phyloP scores from a whole-genome alignment of 2,329 filamentous ascomycete species.

The Plectosphaerella plurivora region DNA sequence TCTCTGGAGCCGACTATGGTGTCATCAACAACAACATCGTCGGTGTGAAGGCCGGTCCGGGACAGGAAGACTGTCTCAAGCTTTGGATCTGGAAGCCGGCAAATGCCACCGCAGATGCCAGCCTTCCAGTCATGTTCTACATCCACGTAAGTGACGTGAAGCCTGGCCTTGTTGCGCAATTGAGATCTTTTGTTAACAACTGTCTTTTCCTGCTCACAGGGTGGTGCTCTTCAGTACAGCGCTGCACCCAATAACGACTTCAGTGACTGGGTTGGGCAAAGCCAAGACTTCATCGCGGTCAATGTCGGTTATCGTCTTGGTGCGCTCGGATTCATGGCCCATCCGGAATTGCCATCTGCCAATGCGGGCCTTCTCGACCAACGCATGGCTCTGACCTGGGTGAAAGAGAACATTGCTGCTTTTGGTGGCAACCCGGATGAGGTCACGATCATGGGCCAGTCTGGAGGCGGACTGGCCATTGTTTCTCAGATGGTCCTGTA shows the following conservation, averaged over 20 bases:
- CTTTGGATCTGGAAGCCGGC: slow-evolving; percentile 12
- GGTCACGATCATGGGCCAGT: slow-evolving; percentile 25
- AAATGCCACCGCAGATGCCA: slow-evolving; percentile 46
- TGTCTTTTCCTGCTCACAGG: slow-evolving; percentile 1
- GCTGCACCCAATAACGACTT: too few relatives aligned
- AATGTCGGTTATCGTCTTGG: slow-evolving; percentile 32
- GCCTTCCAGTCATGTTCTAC: slow-evolving; percentile 65
- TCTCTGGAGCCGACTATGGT: background rate
- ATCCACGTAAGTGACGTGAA: slow-evolving; percentile 39
- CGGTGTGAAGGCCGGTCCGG: background rate
- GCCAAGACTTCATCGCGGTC: slow-evolving; percentile 29
- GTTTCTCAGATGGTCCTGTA: too few relatives aligned
- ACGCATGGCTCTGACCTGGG: slow-evolving; percentile 44
- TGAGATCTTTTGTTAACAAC: too few relatives aligned
- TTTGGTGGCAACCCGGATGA: slow-evolving; percentile 42
- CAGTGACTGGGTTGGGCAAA: too few relatives aligned
- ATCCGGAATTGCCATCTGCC: background rate
- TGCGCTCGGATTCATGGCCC: slow-evolving; percentile 26
- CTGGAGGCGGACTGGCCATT: too few relatives aligned
- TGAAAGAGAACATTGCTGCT: slow-evolving; percentile 37
- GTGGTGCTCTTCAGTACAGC: too few relatives aligned
- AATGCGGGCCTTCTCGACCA: slow-evolving; percentile 30
- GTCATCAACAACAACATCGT: too few relatives aligned
- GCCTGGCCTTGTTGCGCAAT: too few relatives aligned
- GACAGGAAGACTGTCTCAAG: background rate